These are phyloP conservation scores for Ceratobasidium papillatum DNA, from an alignment of 1,284 basidiomycete species.

Conservation along the genomic window DNA sequence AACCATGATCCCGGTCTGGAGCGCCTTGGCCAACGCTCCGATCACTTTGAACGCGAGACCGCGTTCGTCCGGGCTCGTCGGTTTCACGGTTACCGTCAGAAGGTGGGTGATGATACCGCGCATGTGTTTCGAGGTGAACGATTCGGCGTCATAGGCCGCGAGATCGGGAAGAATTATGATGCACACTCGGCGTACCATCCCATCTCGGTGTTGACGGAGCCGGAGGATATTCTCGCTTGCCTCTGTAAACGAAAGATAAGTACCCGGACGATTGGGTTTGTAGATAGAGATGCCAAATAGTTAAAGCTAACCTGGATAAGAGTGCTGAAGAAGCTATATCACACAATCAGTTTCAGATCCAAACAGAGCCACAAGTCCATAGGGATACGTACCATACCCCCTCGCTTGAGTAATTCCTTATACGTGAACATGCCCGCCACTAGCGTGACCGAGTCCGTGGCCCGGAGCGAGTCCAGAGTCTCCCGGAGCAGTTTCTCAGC, in stretches of 20 bases:
- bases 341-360: constrained; percentile 2
- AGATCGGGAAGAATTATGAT: constrained; percentile 29
- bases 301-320: constrained; percentile 24
- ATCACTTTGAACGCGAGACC: constrained; percentile 30
- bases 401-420: constrained; percentile 31
- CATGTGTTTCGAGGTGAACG: constrained; percentile 20
- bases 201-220: constrained; percentile 18
- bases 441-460: constrained; percentile 19
- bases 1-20: constrained; percentile 30
- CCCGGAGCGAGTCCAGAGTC: constrained; percentile 33
- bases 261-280: neutral
- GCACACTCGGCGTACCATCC: constrained; percentile 24
- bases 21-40: constrained; percentile 27
- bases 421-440: constrained; percentile 31
- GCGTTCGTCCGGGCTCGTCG: constrained; percentile 33
- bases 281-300: constrained; percentile 6
- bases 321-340: constrained; percentile 30
- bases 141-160: constrained; percentile 25
- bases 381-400: constrained; percentile 25
- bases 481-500: constrained; percentile 13
- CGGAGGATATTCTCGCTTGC: constrained; percentile 31
- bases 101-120: constrained; percentile 19
- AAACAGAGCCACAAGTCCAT: neutral
- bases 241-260: neutral
- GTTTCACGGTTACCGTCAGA: constrained; percentile 13